These are phyloP conservation scores for Chlorella sp. DNA, from an alignment of 139 green algal species.

Conservation along the genomic window DNA sequence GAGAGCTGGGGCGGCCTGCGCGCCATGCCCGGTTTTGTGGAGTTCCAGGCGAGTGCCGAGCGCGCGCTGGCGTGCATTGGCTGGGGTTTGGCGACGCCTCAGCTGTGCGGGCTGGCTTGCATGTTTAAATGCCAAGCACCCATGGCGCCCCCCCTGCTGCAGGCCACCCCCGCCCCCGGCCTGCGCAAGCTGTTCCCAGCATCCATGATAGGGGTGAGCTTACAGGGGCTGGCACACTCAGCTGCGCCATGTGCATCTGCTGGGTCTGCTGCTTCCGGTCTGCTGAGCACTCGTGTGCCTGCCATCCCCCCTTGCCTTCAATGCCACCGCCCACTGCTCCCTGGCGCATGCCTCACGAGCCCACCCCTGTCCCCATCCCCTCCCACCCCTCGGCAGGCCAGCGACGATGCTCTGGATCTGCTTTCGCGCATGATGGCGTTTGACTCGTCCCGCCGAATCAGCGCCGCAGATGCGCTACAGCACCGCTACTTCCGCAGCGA, in stretches of 20 bases:
- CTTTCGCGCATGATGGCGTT: constrained; percentile 57
- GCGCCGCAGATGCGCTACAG: constrained; percentile 67
- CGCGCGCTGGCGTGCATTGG: too few species aligned
- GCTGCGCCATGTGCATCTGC: background rate
- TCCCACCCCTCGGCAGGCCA: constrained; percentile 37
- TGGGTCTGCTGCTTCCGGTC: background rate
- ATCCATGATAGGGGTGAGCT: constrained; percentile 20
- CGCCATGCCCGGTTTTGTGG: constrained; percentile 66
- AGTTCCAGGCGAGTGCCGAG: constrained; percentile 43
- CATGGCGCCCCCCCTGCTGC: too few species aligned
- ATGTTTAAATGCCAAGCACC: too few species aligned
- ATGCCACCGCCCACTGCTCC: too few species aligned
- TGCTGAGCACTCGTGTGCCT: background rate
- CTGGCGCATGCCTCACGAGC: constrained; percentile 4
- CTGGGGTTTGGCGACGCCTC: too few species aligned
- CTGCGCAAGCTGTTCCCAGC: constrained; percentile 58
- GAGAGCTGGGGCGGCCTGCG: constrained; percentile 70
- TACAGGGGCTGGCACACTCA: background rate
- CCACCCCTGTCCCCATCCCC: constrained; percentile 36
- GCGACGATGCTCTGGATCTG: constrained; percentile 71
- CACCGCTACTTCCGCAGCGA: constrained; percentile 79
- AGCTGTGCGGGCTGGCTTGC: too few species aligned
- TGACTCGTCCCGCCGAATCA: constrained; percentile 57
- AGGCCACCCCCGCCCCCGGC: constrained; percentile 46
- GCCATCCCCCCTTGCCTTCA: constrained; percentile 20